phyloP scores from a whole-genome alignment of 164 flowering plant genomes.

The Vitis rupestris region DNA sequence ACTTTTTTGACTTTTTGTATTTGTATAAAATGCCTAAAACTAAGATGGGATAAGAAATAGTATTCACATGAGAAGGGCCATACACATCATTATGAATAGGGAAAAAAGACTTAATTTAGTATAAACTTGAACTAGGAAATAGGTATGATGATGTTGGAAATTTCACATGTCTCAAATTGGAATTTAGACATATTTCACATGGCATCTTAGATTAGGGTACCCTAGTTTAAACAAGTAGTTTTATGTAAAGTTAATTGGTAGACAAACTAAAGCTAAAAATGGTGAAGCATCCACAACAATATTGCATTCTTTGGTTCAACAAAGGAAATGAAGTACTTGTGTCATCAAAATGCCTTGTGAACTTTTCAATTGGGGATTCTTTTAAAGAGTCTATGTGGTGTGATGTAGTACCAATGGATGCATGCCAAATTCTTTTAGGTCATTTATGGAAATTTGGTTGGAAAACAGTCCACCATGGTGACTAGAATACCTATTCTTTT shows the following conservation, averaged over 20 bases:
- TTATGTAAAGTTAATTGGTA: neutral
- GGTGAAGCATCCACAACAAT: neutral
- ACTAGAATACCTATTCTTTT: neutral
- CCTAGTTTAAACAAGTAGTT: too few species aligned
- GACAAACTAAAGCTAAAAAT: neutral
- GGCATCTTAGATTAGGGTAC: too few species aligned
- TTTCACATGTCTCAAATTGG: too few species aligned
- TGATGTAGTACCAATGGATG: neutral
- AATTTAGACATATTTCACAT: too few species aligned
- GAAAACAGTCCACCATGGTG: neutral
- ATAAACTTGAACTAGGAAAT: too few species aligned
- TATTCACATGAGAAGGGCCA: too few species aligned
- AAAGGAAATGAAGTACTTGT: neutral
- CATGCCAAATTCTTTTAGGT: neutral
- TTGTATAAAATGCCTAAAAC: too few species aligned
- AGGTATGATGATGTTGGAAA: too few species aligned
- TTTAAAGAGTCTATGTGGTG: neutral
- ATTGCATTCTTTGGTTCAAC: neutral
- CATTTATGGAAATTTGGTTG: neutral
- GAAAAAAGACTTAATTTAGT: too few species aligned
- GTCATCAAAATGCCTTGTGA: neutral
- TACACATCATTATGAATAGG: too few species aligned
- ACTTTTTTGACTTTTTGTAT: too few species aligned
- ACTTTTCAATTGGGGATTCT: neutral
- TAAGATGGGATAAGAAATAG: too few species aligned